Evolutionary conservation across 345 rosid species (phyloP).

Genomic region (Lenwebbia sp.): DNA sequence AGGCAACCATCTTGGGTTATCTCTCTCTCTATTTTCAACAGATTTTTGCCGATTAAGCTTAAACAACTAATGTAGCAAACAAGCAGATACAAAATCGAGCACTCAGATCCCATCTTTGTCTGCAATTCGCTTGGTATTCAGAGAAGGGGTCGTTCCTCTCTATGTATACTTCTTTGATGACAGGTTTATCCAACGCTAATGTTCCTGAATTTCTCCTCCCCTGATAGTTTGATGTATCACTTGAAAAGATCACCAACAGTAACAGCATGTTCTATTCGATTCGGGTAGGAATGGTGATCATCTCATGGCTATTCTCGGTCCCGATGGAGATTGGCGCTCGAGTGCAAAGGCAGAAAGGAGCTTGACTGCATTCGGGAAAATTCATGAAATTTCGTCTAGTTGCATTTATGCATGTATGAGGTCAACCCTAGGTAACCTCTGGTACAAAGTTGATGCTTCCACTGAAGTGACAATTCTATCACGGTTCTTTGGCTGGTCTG

Average conservation of each 20-base stretch:
- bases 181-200: background rate
- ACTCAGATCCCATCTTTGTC: background rate
- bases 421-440: background rate
- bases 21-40: background rate
- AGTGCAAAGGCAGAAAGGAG: slow-evolving; percentile 5
- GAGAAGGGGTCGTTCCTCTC: background rate
- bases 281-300: background rate
- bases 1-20: background rate
- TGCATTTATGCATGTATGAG: background rate
- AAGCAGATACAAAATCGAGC: background rate
- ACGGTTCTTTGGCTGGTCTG: background rate
- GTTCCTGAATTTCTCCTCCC: background rate
- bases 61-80: background rate
- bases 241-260: background rate
- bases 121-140: background rate
- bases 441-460: background rate
- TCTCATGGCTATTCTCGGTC: background rate
- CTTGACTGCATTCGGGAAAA: background rate
- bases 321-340: background rate
- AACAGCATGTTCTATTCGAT: background rate
- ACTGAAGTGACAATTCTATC: background rate
- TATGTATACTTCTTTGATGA: background rate
- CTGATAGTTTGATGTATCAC: background rate
- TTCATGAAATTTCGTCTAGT: background rate
- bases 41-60: background rate